Conservation (phyloP, 805 yeast species). For the Kodamaea lidongshanica region DNA sequence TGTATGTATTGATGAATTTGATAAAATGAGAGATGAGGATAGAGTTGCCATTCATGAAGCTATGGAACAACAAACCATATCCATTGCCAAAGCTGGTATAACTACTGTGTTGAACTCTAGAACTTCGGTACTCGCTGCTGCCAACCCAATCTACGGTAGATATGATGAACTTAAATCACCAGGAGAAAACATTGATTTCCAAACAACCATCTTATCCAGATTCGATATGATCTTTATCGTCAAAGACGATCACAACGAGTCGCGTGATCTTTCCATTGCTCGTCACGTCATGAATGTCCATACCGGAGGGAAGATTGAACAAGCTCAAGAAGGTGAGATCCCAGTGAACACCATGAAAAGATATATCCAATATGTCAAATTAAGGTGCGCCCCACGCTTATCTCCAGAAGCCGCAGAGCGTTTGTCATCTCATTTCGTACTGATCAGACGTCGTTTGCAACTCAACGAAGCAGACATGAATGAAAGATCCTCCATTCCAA, state of each 20-base stretch:
- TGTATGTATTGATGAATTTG: constrained; percentile 98
- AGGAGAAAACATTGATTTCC: constrained; percentile 97
- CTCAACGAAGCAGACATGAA: constrained; percentile 73
- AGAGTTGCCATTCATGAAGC: constrained; percentile 99
- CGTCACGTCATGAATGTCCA: constrained; percentile 93
- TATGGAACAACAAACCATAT: constrained; percentile 98
- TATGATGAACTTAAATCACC: constrained; percentile 95
- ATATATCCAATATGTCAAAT: constrained; percentile 83
- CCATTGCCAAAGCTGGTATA: constrained; percentile 98
- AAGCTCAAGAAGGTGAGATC: constrained; percentile 67
- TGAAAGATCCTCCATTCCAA: constrained; percentile 92
- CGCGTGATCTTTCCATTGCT: constrained; percentile 83
- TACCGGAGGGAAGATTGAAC: constrained; percentile 55
- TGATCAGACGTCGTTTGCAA: constrained; percentile 78
- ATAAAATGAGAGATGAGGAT: constrained; percentile 98
- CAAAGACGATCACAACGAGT: constrained; percentile 87
- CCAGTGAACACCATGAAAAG: constrained; percentile 88
- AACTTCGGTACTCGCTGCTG: constrained; percentile 95
- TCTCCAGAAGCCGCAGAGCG: constrained; percentile 85
- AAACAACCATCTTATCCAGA: constrained; percentile 92
- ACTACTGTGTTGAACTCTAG: constrained; percentile 94
- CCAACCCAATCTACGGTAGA: constrained; percentile 94
- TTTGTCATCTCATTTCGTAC: constrained; percentile 86
- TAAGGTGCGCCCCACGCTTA: constrained; percentile 88
- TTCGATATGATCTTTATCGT: constrained; percentile 98